Evolutionary conservation across 129 eudicot species (phyloP).

Genomic region (Lactuca sativa): DNA sequence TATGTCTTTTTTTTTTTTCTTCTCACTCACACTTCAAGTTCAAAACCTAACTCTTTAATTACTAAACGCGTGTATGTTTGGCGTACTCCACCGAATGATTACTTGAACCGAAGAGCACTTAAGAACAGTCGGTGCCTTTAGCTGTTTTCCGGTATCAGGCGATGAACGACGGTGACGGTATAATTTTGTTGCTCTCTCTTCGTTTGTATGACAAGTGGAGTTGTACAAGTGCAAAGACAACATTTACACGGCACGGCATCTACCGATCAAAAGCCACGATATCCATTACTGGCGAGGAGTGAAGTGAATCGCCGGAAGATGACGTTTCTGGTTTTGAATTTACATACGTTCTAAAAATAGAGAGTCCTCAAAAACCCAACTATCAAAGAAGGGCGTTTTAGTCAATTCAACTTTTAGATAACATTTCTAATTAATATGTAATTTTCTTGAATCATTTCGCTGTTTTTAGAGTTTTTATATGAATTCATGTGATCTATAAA

Average conservation of each 20-base stretch:
- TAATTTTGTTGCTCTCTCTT: neutral
- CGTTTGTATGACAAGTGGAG: slow-evolving; percentile 12
- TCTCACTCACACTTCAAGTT: neutral
- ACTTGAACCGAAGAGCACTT: slow-evolving; percentile 8
- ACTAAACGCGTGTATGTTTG: neutral
- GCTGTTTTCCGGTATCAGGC: slow-evolving; percentile 5
- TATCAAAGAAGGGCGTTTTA: neutral
- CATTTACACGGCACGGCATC: slow-evolving; percentile 4
- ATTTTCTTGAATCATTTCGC: too few relatives aligned
- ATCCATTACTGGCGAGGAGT: slow-evolving; percentile 11
- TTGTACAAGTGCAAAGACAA: neutral
- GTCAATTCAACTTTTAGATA: neutral
- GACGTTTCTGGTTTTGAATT: slow-evolving; percentile 8
- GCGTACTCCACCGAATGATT: slow-evolving; percentile 8
- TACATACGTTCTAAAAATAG: slow-evolving; percentile 18
- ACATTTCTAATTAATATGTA: too few relatives aligned
- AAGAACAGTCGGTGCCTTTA: neutral
- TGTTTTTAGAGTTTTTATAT: too few relatives aligned
- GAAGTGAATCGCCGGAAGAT: slow-evolving; percentile 11
- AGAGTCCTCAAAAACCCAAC: neutral
- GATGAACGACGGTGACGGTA: neutral
- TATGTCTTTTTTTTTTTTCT: neutral
- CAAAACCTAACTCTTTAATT: slow-evolving; percentile 14
- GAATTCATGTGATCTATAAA: too few relatives aligned
- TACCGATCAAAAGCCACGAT: slow-evolving; percentile 12